Percentiles rank a stretch among this genome's conserved stretches.
Conservation (phyloP, 345 rosid species). For the Corchorus olitorius region DNA sequence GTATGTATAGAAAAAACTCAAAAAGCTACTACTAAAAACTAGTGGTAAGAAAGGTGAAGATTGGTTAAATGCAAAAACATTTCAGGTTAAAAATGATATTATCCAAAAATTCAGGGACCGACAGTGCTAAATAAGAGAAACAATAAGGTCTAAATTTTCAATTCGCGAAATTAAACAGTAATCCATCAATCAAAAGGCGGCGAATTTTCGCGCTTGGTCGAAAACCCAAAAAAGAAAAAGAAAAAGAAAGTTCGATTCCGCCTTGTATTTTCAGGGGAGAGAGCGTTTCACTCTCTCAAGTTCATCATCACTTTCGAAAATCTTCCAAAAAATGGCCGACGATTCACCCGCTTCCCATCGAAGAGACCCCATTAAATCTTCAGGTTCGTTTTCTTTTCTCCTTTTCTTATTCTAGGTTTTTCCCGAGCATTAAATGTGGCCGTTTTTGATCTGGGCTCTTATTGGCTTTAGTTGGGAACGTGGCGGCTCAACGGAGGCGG, state of each 20-base stretch:
- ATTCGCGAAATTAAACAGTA: not conserved
- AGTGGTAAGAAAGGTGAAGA: no score
- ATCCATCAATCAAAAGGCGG: constrained; percentile 19
- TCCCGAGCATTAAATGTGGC: not conserved
- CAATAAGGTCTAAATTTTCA: not conserved
- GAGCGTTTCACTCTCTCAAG: not conserved
- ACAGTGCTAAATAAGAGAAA: no score
- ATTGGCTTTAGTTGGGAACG: constrained; percentile 59
- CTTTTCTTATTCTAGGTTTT: constrained; percentile 14
- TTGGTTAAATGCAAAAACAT: not conserved
- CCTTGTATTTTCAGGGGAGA: not conserved
- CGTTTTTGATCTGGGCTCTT: not conserved
- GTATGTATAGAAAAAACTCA: no score
- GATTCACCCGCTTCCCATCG: constrained; percentile 50
- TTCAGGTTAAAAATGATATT: not conserved
- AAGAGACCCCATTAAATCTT: constrained; percentile 77
- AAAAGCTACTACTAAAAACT: no score
- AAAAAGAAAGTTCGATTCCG: constrained; percentile 8
- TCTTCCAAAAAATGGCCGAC: constrained; percentile 59
- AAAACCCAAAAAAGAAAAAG: not conserved
- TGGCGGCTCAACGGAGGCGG: constrained; percentile 83
- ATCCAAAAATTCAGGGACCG: not conserved
- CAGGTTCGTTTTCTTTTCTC: constrained; percentile 43
- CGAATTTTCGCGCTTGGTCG: constrained; percentile 35
- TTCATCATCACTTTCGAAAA: not conserved